phyloP scores from a whole-genome alignment of 371 early-diverging fungal species.

The Lichtheimia ramosa region DNA sequence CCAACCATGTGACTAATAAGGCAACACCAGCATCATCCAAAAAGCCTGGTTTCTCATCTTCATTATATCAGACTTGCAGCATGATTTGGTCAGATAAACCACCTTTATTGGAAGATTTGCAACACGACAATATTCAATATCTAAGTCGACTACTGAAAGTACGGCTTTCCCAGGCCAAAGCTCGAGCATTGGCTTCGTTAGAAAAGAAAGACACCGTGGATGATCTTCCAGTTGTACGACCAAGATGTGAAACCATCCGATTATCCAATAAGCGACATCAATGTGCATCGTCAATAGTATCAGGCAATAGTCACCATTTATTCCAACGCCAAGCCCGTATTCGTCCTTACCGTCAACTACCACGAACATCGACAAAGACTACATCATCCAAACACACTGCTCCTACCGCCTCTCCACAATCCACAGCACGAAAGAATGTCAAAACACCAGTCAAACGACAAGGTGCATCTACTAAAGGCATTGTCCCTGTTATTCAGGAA shows the following conservation, averaged over 20 bases:
- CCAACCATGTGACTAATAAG: no score
- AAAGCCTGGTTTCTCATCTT: background rate
- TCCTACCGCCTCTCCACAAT: background rate
- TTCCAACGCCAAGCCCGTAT: background rate
- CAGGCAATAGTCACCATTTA: constrained; percentile 8
- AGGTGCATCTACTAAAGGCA: background rate
- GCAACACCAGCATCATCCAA: background rate
- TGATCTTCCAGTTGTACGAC: background rate
- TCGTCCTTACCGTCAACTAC: background rate
- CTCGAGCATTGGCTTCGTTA: constrained; percentile 11
- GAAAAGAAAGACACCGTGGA: background rate
- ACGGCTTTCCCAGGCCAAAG: constrained; percentile 22
- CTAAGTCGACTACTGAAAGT: constrained; percentile 20
- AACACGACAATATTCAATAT: constrained; percentile 18
- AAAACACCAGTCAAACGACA: background rate
- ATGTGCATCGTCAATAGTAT: background rate
- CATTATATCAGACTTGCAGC: constrained; percentile 7
- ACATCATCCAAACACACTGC: background rate
- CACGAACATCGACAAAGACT: background rate
- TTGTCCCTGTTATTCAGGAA: constrained; percentile 13
- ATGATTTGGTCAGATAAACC: constrained; percentile 5
- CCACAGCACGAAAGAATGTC: background rate
- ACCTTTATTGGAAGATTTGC: background rate
- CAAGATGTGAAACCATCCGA: constrained; percentile 5
- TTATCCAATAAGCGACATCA: constrained; percentile 12